Evolutionary conservation across 768 basidiomycete species (phyloP).

Genomic region (Tulasnella sp.): DNA sequence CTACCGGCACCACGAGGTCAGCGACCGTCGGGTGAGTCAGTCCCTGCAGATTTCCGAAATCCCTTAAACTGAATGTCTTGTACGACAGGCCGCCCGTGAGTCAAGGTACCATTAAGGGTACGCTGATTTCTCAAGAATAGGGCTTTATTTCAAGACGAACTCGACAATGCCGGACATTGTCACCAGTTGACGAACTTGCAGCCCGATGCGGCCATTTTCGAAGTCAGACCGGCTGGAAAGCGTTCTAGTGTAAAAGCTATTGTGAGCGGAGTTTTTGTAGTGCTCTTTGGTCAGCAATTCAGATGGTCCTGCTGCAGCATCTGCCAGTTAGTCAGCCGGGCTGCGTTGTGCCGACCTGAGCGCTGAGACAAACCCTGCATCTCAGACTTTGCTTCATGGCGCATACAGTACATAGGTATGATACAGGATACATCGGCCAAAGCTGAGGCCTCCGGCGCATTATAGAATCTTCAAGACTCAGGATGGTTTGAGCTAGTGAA

Average conservation of each 20-base stretch:
- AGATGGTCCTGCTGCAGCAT: not conserved
- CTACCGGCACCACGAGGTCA: not conserved
- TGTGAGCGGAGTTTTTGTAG: not conserved
- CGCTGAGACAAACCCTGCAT: not conserved
- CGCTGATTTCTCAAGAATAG: not conserved
- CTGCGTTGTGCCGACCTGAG: not conserved
- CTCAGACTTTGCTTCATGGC: not conserved
- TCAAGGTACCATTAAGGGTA: not conserved
- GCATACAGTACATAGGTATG: not conserved
- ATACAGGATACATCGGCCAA: not conserved
- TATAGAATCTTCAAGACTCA: not conserved
- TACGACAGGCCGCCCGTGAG: not conserved
- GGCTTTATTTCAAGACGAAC: not conserved
- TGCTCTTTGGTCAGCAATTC: no score
- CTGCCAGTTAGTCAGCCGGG: not conserved
- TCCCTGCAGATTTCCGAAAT: no score
- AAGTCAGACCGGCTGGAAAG: not conserved
- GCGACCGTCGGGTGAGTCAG: not conserved
- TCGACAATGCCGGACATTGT: not conserved
- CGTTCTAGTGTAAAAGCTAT: not conserved
- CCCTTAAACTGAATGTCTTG: not conserved
- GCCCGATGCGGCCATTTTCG: not conserved
- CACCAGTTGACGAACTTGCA: not conserved
- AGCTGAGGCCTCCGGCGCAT: not conserved
- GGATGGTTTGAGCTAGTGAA: not conserved